Evolutionary conservation across 768 basidiomycete genomes (phyloP).

Genomic region (Daedaleopsis nitida): DNA sequence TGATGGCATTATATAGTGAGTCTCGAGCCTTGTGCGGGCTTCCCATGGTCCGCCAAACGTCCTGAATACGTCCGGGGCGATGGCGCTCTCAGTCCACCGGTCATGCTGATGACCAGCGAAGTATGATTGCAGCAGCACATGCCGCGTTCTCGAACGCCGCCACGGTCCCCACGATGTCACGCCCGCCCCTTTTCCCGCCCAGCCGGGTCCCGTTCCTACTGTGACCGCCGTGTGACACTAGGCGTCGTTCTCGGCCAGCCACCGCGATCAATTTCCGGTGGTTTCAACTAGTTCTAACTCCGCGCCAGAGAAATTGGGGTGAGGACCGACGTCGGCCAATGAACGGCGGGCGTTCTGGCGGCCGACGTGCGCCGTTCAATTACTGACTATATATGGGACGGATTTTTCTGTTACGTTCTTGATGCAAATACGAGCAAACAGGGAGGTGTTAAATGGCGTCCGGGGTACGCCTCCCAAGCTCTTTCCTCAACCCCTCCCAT

Average conservation of each 20-base stretch:
- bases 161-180: constrained; percentile 6
- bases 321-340: constrained; percentile 16
- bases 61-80: too few species aligned
- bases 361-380: constrained; percentile 24
- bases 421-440: constrained; percentile 23
- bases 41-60: too few species aligned
- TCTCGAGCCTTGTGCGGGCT: neutral
- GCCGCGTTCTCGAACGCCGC: constrained; percentile 12
- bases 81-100: neutral
- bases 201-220: neutral
- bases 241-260: constrained; percentile 8
- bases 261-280: constrained; percentile 9
- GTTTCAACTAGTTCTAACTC: constrained; percentile 17
- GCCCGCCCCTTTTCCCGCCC: neutral
- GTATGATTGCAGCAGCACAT: too few species aligned
- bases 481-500: constrained; percentile 18
- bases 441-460: constrained; percentile 17
- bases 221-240: constrained; percentile 14
- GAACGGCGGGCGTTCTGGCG: neutral
- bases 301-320: constrained; percentile 20
- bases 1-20: neutral
- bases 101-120: constrained; percentile 3
- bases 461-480: constrained; percentile 8
- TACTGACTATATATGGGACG: constrained; percentile 13
- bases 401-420: constrained; percentile 16